A percentile compares a stretch with the other conserved stretches of the same genome.
Conservation (phyloP, 805 yeast species). For the Starmerella riodocensis region DNA sequence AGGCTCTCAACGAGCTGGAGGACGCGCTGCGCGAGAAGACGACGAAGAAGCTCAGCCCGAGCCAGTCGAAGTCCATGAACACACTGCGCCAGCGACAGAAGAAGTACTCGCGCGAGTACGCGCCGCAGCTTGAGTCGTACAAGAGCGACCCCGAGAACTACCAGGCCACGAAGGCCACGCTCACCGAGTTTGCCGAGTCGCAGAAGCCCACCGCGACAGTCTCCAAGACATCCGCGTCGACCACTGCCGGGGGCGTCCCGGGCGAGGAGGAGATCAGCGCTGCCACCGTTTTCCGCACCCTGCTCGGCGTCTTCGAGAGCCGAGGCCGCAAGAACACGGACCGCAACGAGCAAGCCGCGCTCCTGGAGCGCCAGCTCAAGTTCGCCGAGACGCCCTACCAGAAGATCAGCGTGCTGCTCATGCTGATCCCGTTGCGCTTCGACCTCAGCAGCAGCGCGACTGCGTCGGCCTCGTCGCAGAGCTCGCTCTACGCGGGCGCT, state of each 20-base stretch:
- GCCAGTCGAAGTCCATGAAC: conserved; percentile 74
- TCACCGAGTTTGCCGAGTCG: conserved; percentile 22
- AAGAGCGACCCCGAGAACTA: conserved; percentile 63
- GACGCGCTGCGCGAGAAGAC: conserved; percentile 41
- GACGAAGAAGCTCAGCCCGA: conserved; percentile 65
- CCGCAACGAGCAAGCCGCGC: conserved; percentile 58
- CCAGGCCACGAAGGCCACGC: conserved; percentile 27
- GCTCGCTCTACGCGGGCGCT: conserved; percentile 9
- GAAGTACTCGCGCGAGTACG: conserved; percentile 62
- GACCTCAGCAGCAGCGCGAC: conserved; percentile 71
- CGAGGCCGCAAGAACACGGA: conserved; percentile 95
- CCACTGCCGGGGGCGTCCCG: conserved; percentile 25
- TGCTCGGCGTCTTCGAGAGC: conserved; percentile 65
- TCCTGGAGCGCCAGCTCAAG: conserved; percentile 47
- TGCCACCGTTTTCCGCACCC: conserved; percentile 51
- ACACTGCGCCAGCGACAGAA: conserved; percentile 77
- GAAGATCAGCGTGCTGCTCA: conserved; percentile 59
- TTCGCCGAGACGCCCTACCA: conserved; percentile 54
- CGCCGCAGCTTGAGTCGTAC: conserved; percentile 43
- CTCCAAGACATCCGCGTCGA: conserved; percentile 21
- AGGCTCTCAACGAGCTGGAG: conserved; percentile 58
- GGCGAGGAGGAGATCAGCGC: conserved; percentile 24
- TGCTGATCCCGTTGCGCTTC: conserved; percentile 76
- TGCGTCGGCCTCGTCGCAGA: conserved; percentile 36
- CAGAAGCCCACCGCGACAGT: conserved; percentile 27